These are phyloP conservation scores for Graphilbum sp. DNA, from an alignment of 2,329 filamentous ascomycete species.

Conservation along the genomic window DNA sequence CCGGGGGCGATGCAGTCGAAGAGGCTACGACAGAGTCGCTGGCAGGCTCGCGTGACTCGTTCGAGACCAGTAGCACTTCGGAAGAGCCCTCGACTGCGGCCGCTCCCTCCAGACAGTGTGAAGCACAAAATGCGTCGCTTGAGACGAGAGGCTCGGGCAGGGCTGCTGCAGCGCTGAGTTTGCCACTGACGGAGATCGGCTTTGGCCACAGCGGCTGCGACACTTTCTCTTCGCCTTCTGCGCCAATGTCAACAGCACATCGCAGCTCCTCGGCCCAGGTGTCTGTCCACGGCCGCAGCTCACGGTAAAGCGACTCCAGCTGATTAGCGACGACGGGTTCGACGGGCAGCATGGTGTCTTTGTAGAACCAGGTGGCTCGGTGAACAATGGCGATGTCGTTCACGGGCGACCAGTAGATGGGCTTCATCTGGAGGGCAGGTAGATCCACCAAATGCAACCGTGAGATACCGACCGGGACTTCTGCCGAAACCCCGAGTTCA, in stretches of 20 bases:
- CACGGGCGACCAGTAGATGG: constrained; percentile 93
- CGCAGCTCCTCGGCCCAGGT: constrained; percentile 86
- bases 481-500: constrained; percentile 15
- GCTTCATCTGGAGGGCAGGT: constrained; percentile 74
- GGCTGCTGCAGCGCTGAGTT: constrained; percentile 14
- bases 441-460: constrained; percentile 76
- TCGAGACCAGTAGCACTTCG: constrained; percentile 17
- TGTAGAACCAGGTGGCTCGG: constrained; percentile 93
- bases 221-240: constrained; percentile 81
- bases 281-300: constrained; percentile 74
- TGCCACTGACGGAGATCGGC: constrained; percentile 20
- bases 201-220: constrained; percentile 69
- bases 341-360: constrained; percentile 82
- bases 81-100: constrained; percentile 37
- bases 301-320: constrained; percentile 77
- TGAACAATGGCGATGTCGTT: constrained; percentile 74
- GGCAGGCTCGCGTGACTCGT: neutral
- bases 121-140: constrained; percentile 40
- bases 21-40: constrained; percentile 6
- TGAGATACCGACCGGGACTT: constrained; percentile 78
- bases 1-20: constrained; percentile 21
- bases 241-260: constrained; percentile 79
- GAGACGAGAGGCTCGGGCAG: constrained; percentile 26
- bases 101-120: constrained; percentile 42
- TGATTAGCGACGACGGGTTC: constrained; percentile 78